phyloP scores from a whole-genome alignment of 2,329 filamentous ascomycete species.

The Dothidotthia symphoricarpi region DNA sequence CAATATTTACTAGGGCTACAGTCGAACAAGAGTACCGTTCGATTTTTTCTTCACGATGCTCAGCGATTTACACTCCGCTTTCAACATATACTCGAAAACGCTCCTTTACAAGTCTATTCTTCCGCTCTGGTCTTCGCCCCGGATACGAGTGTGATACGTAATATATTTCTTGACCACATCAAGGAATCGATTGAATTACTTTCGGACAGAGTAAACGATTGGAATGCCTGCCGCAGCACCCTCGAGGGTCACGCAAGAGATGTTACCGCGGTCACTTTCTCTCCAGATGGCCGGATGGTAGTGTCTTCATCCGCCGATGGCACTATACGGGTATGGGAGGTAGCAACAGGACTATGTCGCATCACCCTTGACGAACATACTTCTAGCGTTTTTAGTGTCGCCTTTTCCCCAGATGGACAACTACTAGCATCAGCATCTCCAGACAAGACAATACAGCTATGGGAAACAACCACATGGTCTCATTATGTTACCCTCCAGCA shows the following conservation, averaged over 20 bases:
- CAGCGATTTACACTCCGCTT: background rate
- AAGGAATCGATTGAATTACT: too few relatives aligned
- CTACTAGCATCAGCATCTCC: background rate
- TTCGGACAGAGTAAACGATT: too few relatives aligned
- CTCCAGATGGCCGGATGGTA: background rate
- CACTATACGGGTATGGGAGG: background rate
- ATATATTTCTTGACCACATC: background rate
- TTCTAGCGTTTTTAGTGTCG: too few relatives aligned
- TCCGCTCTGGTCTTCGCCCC: conserved; percentile 6
- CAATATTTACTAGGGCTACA: too few relatives aligned
- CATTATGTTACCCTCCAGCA: background rate
- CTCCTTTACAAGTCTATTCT: conserved; percentile 5
- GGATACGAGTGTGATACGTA: conserved; percentile 2
- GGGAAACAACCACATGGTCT: background rate
- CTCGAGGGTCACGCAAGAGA: background rate
- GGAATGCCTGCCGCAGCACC: background rate
- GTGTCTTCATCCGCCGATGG: background rate
- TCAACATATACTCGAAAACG: conserved; percentile 1
- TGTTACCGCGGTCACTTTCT: background rate
- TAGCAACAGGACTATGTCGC: background rate
- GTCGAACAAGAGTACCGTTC: too few relatives aligned
- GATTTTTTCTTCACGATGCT: conserved; percentile 4
- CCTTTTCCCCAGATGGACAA: conserved; percentile 3
- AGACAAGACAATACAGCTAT: conserved; percentile 1
- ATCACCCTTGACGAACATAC: too few relatives aligned